A percentile compares a stretch with the other conserved stretches of the same genome.
Evolutionary conservation across 2,329 filamentous ascomycete genomes (phyloP).

Genomic region (Arthrobotrys sinensis): DNA sequence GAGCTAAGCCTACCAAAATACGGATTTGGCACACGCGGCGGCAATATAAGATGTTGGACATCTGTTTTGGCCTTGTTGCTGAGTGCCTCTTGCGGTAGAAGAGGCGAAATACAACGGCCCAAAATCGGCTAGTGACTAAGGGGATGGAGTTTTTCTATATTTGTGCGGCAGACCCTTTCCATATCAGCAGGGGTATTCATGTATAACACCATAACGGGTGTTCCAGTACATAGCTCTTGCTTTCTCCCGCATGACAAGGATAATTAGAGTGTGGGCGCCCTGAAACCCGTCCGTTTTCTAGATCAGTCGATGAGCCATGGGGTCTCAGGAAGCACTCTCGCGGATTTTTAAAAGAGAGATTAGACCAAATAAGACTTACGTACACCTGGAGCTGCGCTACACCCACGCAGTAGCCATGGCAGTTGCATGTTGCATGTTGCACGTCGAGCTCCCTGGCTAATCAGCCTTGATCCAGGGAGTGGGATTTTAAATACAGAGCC

Average conservation of each 20-base stretch:
- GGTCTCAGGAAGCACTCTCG: neutral
- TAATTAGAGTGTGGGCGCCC: neutral
- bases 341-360: neutral
- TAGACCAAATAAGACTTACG: constrained; percentile 17
- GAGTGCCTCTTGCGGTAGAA: neutral
- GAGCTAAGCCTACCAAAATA: constrained; percentile 25
- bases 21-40: constrained; percentile 23
- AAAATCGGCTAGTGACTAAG: neutral
- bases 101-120: neutral
- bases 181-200: constrained; percentile 4
- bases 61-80: neutral
- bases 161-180: constrained; percentile 10
- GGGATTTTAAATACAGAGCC: neutral
- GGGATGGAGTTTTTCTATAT: neutral
- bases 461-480: constrained; percentile 16
- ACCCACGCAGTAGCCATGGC: neutral
- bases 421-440: constrained; percentile 23
- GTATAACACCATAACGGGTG: neutral
- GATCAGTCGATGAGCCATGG: neutral
- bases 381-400: neutral
- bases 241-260: constrained; percentile 9
- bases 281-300: constrained; percentile 4
- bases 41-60: constrained; percentile 11
- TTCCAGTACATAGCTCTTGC: neutral
- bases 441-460: constrained; percentile 18